A percentile compares a stretch with the other conserved stretches of the same genome.
Evolutionary conservation across 768 basidiomycete genomes (phyloP).

Genomic region (Podaxis carcinomalis): DNA sequence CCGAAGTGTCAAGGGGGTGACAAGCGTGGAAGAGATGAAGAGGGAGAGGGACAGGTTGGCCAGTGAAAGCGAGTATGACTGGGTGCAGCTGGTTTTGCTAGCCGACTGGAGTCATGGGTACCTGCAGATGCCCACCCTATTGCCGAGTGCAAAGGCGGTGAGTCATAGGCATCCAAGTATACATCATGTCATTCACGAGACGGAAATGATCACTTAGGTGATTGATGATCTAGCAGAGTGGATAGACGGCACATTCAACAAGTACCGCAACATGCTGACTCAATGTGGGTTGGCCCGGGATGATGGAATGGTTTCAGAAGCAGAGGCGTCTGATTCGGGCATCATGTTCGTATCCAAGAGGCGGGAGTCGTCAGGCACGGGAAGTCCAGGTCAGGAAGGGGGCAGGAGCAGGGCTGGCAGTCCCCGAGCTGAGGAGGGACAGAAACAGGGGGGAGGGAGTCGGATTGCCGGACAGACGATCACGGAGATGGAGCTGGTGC

Average conservation of each 20-base stretch:
- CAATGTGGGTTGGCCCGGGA: slow-evolving; percentile 7
- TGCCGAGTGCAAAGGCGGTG: slow-evolving; percentile 73
- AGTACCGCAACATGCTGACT: slow-evolving; percentile 19
- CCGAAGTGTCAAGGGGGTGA: slow-evolving; percentile 23
- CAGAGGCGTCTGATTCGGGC: slow-evolving; percentile 65
- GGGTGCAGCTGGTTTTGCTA: slow-evolving; percentile 92
- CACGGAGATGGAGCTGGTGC: slow-evolving; percentile 74
- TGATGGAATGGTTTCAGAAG: slow-evolving; percentile 22
- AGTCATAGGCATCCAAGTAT: slow-evolving; percentile 14
- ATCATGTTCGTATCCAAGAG: slow-evolving; percentile 70
- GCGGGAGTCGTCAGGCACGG: slow-evolving; percentile 15
- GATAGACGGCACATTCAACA: slow-evolving; percentile 77
- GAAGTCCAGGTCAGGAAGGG: slow-evolving; percentile 6
- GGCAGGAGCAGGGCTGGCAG: background rate
- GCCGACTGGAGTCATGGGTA: slow-evolving; percentile 98
- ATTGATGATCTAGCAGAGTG: slow-evolving; percentile 85
- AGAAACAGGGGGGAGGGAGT: slow-evolving; percentile 19
- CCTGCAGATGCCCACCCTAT: slow-evolving; percentile 88
- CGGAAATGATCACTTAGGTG: slow-evolving; percentile 30
- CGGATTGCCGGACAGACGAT: slow-evolving; percentile 63
- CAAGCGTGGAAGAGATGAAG: slow-evolving; percentile 36
- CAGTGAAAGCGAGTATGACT: slow-evolving; percentile 82
- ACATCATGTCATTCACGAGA: background rate
- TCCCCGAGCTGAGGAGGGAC: slow-evolving; percentile 19
- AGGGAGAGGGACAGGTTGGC: slow-evolving; percentile 58